Percentiles rank a stretch among this genome's conserved stretches.
Conservation (phyloP, 2,329 filamentous ascomycete species). For the Tolypocladium ovalisporum region DNA sequence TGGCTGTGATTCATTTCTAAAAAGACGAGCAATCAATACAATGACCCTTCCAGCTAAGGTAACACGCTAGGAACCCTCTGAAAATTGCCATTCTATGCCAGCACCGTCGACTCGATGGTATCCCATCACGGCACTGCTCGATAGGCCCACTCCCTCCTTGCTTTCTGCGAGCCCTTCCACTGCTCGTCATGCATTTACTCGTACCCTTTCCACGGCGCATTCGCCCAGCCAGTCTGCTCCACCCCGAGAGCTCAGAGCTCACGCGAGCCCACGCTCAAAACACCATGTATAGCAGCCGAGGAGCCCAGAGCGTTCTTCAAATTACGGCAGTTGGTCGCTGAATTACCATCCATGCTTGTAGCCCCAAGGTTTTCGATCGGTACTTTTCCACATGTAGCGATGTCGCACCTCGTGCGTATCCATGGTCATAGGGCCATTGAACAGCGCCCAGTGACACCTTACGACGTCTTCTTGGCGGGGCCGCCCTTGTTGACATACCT, state of each 20-base stretch:
- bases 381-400: background rate
- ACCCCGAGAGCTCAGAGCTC: too few species aligned
- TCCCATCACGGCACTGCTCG: background rate
- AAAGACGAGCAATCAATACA: background rate
- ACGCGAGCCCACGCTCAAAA: too few species aligned
- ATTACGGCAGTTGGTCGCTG: background rate
- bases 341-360: background rate
- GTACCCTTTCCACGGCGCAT: background rate
- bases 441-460: conserved; percentile 8
- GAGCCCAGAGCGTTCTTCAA: background rate
- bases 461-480: conserved; percentile 36
- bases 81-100: background rate
- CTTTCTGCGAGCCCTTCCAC: background rate
- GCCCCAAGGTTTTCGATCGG: background rate
- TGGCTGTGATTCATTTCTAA: background rate
- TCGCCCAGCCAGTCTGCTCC: background rate
- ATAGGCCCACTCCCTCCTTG: background rate
- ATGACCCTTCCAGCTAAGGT: background rate
- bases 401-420: background rate
- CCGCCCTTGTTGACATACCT: conserved; percentile 55
- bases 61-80: background rate
- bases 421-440: background rate
- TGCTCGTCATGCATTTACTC: background rate
- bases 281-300: background rate
- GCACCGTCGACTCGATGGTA: background rate